Conservation (phyloP, 768 basidiomycete genomes). For the Termitomyces sp. region DNA sequence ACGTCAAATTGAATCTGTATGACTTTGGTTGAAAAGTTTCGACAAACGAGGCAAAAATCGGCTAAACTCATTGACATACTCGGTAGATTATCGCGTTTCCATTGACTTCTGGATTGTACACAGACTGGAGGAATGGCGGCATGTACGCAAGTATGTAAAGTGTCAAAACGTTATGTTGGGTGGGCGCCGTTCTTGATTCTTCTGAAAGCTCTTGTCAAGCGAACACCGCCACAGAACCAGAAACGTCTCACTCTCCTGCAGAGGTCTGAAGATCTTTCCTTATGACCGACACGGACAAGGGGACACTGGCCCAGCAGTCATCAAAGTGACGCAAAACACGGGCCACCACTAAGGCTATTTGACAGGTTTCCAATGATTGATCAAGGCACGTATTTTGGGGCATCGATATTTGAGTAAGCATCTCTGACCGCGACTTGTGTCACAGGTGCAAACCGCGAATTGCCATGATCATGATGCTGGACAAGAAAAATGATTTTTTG, state of each 20-base stretch:
- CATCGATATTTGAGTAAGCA: neutral
- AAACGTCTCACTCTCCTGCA: neutral
- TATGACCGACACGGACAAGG: neutral
- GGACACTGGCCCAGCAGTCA: neutral
- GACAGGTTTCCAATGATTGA: slow-evolving; percentile 1
- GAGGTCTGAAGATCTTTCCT: neutral
- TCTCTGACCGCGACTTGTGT: neutral
- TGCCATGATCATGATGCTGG: slow-evolving; percentile 13
- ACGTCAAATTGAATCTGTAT: neutral
- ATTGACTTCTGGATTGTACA: neutral
- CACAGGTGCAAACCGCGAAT: slow-evolving; percentile 5
- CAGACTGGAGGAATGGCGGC: too few relatives aligned
- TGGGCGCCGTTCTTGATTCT: neutral
- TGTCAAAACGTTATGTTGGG: too few relatives aligned
- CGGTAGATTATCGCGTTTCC: neutral
- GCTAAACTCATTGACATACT: neutral
- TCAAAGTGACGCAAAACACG: neutral
- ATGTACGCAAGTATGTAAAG: too few relatives aligned
- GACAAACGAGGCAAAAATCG: neutral
- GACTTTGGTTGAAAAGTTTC: neutral
- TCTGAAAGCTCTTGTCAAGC: neutral
- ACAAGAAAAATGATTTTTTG: neutral
- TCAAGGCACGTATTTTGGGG: neutral
- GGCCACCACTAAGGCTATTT: neutral
- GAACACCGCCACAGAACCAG: neutral